Evolutionary conservation across 768 basidiomycete genomes (phyloP), one percentile per base, ranked within the genome.

Genomic region (Leccinellum rugosiceps): DNA sequence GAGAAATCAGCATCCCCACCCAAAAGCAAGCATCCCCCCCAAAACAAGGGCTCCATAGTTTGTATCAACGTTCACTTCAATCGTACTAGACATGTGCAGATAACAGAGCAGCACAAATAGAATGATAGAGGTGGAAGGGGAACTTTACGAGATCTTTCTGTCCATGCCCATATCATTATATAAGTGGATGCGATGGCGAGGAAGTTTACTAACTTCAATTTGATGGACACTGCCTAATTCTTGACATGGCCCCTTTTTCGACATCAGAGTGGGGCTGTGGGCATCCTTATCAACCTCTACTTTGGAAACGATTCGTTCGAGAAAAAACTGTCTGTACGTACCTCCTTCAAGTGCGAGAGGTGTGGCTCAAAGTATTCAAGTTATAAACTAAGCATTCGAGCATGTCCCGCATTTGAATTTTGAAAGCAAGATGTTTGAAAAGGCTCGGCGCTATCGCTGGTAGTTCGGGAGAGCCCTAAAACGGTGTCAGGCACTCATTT

Each of bases 11-110:
- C 1, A 38, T 23, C 21, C 65, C 58, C 38, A 59, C 67, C 53
- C 47, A 17, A 68, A 68, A 31, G 65, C 63, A 17, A 68, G 10
- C 25, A 68, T 21, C 15, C 67, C 65, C 13, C 68, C 68, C 17
- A 68, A 41, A 11, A 68, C 1, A 47, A 68, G 56, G 1, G 66
- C 8, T 28, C 67, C 67, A 53, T 61, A 63, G 35, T 63, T 58
- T 3, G 53, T 25, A 14, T 35, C n/a, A 30, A 63, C 13, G 7
- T 61, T 21, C 8, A 26, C 43, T 32, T 10, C 3, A 13, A 21
- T 7, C n/a, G 32, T 10, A 41, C 4, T 31, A 11, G 41, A 19
- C 65, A 63, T 63, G 47, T 9, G 13, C 25, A 56, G 38, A 52
- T 19, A 14, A 11, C 41, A 26, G 13, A 28, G 9, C 17, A 52